Percentiles rank a stretch among this genome's conserved stretches.
Conservation (phyloP, 176 grass and related monocot species). For the Alloteropsis semialata region DNA sequence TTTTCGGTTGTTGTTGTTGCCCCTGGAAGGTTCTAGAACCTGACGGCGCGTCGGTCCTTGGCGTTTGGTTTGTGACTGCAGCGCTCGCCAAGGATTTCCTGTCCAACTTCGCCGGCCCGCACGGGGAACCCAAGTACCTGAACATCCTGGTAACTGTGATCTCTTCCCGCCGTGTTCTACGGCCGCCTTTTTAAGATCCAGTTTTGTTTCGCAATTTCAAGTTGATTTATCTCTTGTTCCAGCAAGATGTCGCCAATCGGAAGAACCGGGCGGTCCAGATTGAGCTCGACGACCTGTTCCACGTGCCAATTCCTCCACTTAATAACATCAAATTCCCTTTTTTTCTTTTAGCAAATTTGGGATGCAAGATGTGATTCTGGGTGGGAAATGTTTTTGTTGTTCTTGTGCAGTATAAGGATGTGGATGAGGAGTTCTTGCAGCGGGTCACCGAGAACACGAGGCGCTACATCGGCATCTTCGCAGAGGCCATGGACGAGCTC, state of each 20-base stretch:
- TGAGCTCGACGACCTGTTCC: slow-evolving; percentile 85
- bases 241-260: slow-evolving; percentile 94
- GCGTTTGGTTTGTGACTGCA: slow-evolving; percentile 25
- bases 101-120: slow-evolving; percentile 55
- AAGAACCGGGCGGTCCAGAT: slow-evolving; percentile 74
- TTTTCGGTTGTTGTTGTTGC: neutral
- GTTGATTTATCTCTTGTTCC: slow-evolving; percentile 2
- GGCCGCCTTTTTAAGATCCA: neutral
- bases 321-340: neutral
- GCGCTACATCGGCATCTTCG: slow-evolving; percentile 79
- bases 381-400: neutral
- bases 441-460: slow-evolving; percentile 78
- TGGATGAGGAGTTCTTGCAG: slow-evolving; percentile 83
- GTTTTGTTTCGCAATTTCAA: neutral
- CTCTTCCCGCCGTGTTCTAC: neutral
- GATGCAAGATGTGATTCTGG: slow-evolving; percentile 14
- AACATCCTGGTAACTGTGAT: slow-evolving; percentile 57
- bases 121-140: slow-evolving; percentile 85
- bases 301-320: slow-evolving; percentile 37
- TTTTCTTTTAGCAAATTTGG: neutral
- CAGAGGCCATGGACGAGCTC: slow-evolving; percentile 82
- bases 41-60: neutral
- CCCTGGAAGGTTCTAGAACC: neutral
- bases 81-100: slow-evolving; percentile 93
- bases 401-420: slow-evolving; percentile 63